Conservation (phyloP, 495 filamentous ascomycete species). For the Geopyxis carbonaria region DNA sequence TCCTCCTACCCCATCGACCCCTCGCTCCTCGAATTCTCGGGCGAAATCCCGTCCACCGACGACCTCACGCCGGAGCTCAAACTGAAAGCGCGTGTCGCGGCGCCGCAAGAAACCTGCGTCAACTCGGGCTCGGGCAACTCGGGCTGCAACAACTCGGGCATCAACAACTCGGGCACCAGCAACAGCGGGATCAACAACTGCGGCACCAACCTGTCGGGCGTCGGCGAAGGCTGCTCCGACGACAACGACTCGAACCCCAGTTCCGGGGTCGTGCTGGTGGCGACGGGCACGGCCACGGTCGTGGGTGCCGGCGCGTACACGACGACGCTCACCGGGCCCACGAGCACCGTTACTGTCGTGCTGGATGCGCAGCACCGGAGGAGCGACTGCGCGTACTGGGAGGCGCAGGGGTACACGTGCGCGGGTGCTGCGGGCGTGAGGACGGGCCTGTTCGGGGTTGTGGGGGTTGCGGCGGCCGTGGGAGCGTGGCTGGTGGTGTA, state of each 20-base stretch:
- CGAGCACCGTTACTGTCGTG: slow-evolving; percentile 15
- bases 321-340: slow-evolving; percentile 15
- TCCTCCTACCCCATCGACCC: no score
- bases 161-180: slow-evolving; percentile 16
- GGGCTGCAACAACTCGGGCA: slow-evolving; percentile 15
- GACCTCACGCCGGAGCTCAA: no score
- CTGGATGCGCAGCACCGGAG: slow-evolving; percentile 11
- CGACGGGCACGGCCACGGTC: slow-evolving; percentile 9
- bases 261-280: slow-evolving; percentile 8
- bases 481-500: slow-evolving; percentile 8
- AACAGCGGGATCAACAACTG: slow-evolving; percentile 18
- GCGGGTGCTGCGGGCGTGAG: slow-evolving; percentile 7
- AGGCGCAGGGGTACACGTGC: slow-evolving; percentile 20
- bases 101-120: background rate
- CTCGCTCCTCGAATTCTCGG: no score
- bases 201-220: slow-evolving; percentile 16
- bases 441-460: slow-evolving; percentile 4
- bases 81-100: no score
- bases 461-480: slow-evolving; percentile 8
- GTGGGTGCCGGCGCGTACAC: slow-evolving; percentile 9
- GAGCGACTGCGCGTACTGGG: slow-evolving; percentile 21
- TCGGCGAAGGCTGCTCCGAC: slow-evolving; percentile 10
- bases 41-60: no score
- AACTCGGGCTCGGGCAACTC: slow-evolving; percentile 4
- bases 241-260: no score